Percentiles rank a stretch among this genome's conserved stretches.
phyloP scores from a whole-genome alignment of 805 yeast species.

The Wickerhamiella nectarea region DNA sequence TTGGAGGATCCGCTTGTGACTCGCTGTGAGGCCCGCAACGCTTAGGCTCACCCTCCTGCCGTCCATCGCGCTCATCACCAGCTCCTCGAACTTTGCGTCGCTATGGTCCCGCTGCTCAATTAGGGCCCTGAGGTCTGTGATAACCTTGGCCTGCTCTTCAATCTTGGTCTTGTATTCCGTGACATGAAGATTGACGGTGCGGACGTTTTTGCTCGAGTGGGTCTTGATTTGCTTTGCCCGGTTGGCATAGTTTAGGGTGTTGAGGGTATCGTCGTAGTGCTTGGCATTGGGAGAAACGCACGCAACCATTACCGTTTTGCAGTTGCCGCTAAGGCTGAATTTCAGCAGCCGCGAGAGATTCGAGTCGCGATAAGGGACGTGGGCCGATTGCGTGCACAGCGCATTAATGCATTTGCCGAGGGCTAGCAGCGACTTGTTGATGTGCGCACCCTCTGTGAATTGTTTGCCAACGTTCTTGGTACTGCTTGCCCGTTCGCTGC shows the following conservation, averaged over 20 bases:
- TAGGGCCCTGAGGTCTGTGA: slow-evolving; percentile 48
- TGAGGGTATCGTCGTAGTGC: slow-evolving; percentile 87
- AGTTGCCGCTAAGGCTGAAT: slow-evolving; percentile 85
- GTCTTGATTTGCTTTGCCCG: slow-evolving; percentile 86
- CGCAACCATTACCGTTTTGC: slow-evolving; percentile 92
- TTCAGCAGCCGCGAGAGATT: slow-evolving; percentile 76
- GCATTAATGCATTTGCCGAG: slow-evolving; percentile 92
- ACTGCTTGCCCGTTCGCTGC: slow-evolving; percentile 87
- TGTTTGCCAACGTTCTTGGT: slow-evolving; percentile 74
- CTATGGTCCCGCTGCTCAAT: not conserved
- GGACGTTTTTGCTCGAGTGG: slow-evolving; percentile 57
- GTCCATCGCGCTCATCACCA: not conserved
- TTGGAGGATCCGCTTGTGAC: not conserved
- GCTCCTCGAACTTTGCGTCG: not conserved
- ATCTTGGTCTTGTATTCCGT: slow-evolving; percentile 76
- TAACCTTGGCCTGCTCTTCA: slow-evolving; percentile 63
- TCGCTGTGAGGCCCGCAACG: not conserved
- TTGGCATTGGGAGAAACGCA: slow-evolving; percentile 77
- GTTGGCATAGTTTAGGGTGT: slow-evolving; percentile 81
- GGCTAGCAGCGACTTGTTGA: slow-evolving; percentile 76
- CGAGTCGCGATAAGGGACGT: slow-evolving; percentile 81
- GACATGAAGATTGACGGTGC: slow-evolving; percentile 66
- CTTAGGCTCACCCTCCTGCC: not conserved
- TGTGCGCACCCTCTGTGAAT: slow-evolving; percentile 83
- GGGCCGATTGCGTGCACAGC: slow-evolving; percentile 53